phyloP scores from a whole-genome alignment of 768 basidiomycete species.

The Collybiopsis confluens region DNA sequence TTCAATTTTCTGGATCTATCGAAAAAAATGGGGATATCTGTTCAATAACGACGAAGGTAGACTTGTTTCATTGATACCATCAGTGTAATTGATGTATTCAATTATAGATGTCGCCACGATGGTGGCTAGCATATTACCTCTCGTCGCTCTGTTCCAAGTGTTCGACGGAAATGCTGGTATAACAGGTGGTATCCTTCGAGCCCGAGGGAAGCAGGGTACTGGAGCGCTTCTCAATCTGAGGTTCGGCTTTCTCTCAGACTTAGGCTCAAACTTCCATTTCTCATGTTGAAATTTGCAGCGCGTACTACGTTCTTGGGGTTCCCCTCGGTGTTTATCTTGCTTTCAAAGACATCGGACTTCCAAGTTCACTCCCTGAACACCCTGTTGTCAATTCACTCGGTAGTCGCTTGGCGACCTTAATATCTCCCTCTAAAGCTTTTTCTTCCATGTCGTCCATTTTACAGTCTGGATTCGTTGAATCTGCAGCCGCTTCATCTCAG shows the following conservation, averaged over 20 bases:
- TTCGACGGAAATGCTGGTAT: conserved; percentile 56
- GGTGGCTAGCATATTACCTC: conserved; percentile 49
- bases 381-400: neutral
- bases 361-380: neutral
- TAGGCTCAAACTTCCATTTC: too few relatives aligned
- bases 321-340: conserved; percentile 58
- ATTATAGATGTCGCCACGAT: conserved; percentile 28
- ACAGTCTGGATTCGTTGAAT: neutral
- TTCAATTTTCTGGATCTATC: conserved; percentile 60
- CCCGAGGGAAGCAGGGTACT: conserved; percentile 52
- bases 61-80: conserved; percentile 9
- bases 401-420: neutral
- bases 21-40: conserved; percentile 63
- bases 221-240: conserved; percentile 54
- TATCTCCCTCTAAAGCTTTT: neutral
- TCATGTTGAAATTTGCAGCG: conserved; percentile 34
- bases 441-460: neutral
- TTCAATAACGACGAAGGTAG: conserved; percentile 66
- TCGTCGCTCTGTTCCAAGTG: conserved; percentile 57
- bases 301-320: conserved; percentile 59
- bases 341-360: conserved; percentile 27
- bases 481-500: neutral
- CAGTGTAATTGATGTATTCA: neutral
- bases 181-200: conserved; percentile 55
- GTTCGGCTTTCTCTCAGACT: too few relatives aligned